Percentiles rank a stretch among this genome's conserved stretches.
Evolutionary conservation across 352 stramenopile genomes (phyloP).

Genomic region (Plasmopara viticola): DNA sequence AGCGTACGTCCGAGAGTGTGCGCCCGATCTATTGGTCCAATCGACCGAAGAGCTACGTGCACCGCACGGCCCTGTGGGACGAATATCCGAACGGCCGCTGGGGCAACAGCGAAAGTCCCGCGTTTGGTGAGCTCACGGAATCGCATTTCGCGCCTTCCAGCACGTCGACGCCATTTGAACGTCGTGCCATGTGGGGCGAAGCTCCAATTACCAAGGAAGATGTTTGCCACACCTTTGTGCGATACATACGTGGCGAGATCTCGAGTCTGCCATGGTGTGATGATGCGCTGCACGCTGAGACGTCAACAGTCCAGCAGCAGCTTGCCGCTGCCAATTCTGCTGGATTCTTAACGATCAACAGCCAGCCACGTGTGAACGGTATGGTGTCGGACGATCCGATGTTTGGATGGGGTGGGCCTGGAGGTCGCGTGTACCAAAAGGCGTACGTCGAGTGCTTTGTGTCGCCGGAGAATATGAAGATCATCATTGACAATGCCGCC

Average conservation of each 20-base stretch:
- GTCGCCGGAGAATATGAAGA: slow-evolving; percentile 89
- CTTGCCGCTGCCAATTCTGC: slow-evolving; percentile 68
- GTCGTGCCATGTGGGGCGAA: slow-evolving; percentile 94
- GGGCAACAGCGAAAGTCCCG: slow-evolving; percentile 92
- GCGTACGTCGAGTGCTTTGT: slow-evolving; percentile 99
- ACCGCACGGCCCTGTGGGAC: slow-evolving; percentile 96
- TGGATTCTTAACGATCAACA: slow-evolving; percentile 97
- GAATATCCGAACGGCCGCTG: slow-evolving; percentile 96
- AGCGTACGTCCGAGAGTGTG: slow-evolving; percentile 84
- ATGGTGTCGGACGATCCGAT: slow-evolving; percentile 84
- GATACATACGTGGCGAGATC: slow-evolving; percentile 95
- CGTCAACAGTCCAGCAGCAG: slow-evolving; percentile 77
- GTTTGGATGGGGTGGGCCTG: slow-evolving; percentile 95
- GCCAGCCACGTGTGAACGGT: slow-evolving; percentile 88
- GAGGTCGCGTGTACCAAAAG: slow-evolving; percentile 98
- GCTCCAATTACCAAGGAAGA: slow-evolving; percentile 84
- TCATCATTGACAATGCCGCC: slow-evolving; percentile 82
- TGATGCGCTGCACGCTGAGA: slow-evolving; percentile 92
- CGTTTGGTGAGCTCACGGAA: slow-evolving; percentile 95
- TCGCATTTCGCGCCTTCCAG: slow-evolving; percentile 89
- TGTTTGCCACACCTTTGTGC: slow-evolving; percentile 94
- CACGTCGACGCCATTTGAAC: slow-evolving; percentile 50
- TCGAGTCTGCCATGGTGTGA: slow-evolving; percentile 97
- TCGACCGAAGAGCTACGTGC: slow-evolving; percentile 95
- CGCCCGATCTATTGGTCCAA: slow-evolving; percentile 99